Percentiles rank a stretch among this genome's conserved stretches.
phyloP scores from a whole-genome alignment of 1,284 basidiomycete species.

The Sanghuangporus weigelae region DNA sequence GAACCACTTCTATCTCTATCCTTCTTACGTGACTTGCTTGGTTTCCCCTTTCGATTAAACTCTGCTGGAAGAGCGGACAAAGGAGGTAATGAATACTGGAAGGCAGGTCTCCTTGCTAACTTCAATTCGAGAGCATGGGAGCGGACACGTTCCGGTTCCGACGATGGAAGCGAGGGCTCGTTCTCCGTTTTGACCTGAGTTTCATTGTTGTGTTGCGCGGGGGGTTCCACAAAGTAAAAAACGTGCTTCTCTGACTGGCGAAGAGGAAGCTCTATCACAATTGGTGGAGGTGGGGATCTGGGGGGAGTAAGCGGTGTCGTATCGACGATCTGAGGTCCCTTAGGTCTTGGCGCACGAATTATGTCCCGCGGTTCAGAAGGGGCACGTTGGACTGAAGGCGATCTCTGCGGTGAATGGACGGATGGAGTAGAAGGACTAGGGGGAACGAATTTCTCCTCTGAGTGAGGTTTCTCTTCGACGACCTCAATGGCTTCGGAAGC shows the following conservation, averaged over 20 bases:
- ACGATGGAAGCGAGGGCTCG: not conserved
- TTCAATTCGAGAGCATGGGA: conserved; percentile 15
- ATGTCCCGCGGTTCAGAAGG: not conserved
- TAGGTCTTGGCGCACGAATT: not conserved
- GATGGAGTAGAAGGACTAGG: conserved; percentile 10
- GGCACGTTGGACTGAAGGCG: not conserved
- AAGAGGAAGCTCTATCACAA: conserved; percentile 8
- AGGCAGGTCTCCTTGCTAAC: conserved; percentile 30
- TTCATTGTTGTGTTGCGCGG: not conserved
- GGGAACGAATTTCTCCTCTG: conserved; percentile 3
- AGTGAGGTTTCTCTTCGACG: not conserved
- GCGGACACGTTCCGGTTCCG: not conserved
- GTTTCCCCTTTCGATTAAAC: conserved; percentile 55
- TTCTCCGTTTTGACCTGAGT: not conserved
- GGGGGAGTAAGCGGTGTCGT: conserved; percentile 9
- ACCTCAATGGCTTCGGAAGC: not conserved
- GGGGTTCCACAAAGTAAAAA: not conserved
- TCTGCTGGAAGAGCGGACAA: conserved; percentile 58
- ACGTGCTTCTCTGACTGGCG: conserved; percentile 3
- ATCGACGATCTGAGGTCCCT: not conserved
- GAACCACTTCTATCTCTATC: conserved; percentile 39
- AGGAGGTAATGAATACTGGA: conserved; percentile 55
- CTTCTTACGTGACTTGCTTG: conserved; percentile 51
- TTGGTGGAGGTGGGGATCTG: conserved; percentile 14
- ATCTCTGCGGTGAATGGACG: not conserved